These are phyloP conservation scores for Puccinia triticina DNA, from an alignment of 1,284 basidiomycete species.

Conservation along the genomic window DNA sequence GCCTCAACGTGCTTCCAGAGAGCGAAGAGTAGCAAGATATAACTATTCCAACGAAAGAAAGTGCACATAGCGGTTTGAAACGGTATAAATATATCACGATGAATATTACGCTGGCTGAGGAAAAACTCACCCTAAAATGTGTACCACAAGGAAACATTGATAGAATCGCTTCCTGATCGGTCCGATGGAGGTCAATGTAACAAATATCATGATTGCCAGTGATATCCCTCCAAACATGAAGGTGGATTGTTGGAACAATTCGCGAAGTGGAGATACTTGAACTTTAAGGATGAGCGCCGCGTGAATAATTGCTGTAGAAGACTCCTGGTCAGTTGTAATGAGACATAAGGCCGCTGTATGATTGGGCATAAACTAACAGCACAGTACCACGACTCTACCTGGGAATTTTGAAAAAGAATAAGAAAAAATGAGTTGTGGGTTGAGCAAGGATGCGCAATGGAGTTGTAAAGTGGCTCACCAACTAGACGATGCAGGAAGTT, in stretches of 20 bases:
- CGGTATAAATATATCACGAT: background rate
- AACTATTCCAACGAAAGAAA: slow-evolving; percentile 20
- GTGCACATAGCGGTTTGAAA: background rate
- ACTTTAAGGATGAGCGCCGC: slow-evolving; percentile 25
- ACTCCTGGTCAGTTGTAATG: background rate
- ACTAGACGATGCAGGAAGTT: slow-evolving; percentile 46
- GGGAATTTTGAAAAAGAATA: background rate
- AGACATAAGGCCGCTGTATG: background rate
- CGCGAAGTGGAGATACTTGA: slow-evolving; percentile 19
- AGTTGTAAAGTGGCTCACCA: slow-evolving; percentile 21
- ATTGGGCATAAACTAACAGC: slow-evolving; percentile 19
- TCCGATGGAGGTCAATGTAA: slow-evolving; percentile 24
- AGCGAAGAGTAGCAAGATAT: slow-evolving; percentile 25
- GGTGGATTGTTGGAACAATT: slow-evolving; percentile 21
- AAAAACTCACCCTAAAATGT: slow-evolving; percentile 42
- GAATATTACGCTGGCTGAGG: background rate
- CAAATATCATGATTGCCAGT: slow-evolving; percentile 14
- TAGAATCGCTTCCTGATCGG: slow-evolving; percentile 29
- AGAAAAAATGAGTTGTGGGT: background rate
- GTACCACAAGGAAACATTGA: slow-evolving; percentile 36
- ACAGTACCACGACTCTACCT: slow-evolving; percentile 14
- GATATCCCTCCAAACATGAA: slow-evolving; percentile 32
- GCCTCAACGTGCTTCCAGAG: slow-evolving; percentile 40
- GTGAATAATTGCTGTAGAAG: slow-evolving; percentile 22
- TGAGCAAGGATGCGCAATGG: background rate